phyloP scores from a whole-genome alignment of 768 basidiomycete species.

The Lentinula boryana region DNA sequence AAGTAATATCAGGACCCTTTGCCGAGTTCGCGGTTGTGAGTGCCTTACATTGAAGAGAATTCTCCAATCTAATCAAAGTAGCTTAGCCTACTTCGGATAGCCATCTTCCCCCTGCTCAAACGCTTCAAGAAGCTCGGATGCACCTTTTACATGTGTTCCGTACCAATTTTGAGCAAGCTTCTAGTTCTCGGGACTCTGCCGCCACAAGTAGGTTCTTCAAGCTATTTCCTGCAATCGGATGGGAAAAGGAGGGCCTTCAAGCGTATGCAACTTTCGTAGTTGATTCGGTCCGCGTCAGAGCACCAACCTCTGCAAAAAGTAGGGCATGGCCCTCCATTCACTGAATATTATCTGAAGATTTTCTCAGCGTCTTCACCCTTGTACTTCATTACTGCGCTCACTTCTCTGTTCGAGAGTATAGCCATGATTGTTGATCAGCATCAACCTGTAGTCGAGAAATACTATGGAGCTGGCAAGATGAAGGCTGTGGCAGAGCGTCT shows the following conservation, averaged over 20 bases:
- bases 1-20: conserved; percentile 78
- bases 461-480: conserved; percentile 92
- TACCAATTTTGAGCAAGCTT: conserved; percentile 78
- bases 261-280: conserved; percentile 93
- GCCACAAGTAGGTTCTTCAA: conserved; percentile 94
- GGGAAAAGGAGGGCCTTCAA: conserved; percentile 87
- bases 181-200: conserved; percentile 73
- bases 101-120: conserved; percentile 81
- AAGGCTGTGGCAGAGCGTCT: conserved; percentile 65
- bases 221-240: conserved; percentile 92
- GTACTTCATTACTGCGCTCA: conserved; percentile 87
- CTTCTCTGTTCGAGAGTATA: conserved; percentile 90
- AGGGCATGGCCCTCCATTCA: conserved; percentile 13
- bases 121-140: conserved; percentile 69
- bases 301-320: conserved; percentile 83
- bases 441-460: conserved; percentile 96
- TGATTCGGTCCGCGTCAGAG: conserved; percentile 75
- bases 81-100: conserved; percentile 83
- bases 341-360: conserved; percentile 1
- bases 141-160: conserved; percentile 73
- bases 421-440: conserved; percentile 97
- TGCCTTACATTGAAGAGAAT: conserved; percentile 12
- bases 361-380: conserved; percentile 79
- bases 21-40: conserved; percentile 83
- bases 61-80: conserved; percentile 7